Percentiles rank a stretch among this genome's conserved stretches.
Conservation (phyloP, 2,329 filamentous ascomycete genomes). For the Aspergillus brasiliensis region DNA sequence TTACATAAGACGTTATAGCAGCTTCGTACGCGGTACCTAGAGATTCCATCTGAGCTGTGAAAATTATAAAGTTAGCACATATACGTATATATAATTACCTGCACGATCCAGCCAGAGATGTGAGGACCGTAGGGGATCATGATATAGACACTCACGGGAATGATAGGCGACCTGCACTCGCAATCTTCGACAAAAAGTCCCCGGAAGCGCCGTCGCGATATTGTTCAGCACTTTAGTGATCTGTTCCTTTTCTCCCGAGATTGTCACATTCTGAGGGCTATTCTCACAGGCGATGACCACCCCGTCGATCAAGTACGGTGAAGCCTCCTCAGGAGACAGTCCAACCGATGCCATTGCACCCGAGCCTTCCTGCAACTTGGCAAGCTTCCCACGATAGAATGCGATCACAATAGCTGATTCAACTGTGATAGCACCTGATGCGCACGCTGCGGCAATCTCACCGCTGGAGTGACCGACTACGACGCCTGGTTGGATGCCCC, state of each 20-base stretch:
- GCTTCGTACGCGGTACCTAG: background rate
- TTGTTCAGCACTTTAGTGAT: conserved; percentile 3
- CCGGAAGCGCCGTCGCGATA: conserved; percentile 5
- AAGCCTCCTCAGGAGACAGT: conserved; percentile 9
- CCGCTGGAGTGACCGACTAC: conserved; percentile 37
- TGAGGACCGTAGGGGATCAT: too few relatives aligned
- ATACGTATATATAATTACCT: too few relatives aligned
- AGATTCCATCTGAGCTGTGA: conserved; percentile 1
- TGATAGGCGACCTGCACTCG: conserved; percentile 23
- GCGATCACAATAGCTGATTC: conserved; percentile 21
- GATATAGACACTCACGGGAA: conserved; percentile 6
- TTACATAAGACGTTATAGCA: background rate
- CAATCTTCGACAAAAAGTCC: conserved; percentile 12
- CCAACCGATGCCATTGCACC: conserved; percentile 29
- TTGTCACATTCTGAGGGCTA: conserved; percentile 14
- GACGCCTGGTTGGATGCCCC: conserved; percentile 25
- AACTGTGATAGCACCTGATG: conserved; percentile 23
- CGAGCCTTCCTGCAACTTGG: background rate
- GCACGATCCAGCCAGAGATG: too few relatives aligned
- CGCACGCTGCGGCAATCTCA: conserved; percentile 47
- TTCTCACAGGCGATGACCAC: conserved; percentile 23
- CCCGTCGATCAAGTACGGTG: conserved; percentile 4
- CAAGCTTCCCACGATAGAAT: conserved; percentile 24
- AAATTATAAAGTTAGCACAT: background rate
- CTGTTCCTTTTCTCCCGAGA: conserved; percentile 16